phyloP scores from a whole-genome alignment of 108 stramenopile genomes.

The Cyclotella atomus region DNA sequence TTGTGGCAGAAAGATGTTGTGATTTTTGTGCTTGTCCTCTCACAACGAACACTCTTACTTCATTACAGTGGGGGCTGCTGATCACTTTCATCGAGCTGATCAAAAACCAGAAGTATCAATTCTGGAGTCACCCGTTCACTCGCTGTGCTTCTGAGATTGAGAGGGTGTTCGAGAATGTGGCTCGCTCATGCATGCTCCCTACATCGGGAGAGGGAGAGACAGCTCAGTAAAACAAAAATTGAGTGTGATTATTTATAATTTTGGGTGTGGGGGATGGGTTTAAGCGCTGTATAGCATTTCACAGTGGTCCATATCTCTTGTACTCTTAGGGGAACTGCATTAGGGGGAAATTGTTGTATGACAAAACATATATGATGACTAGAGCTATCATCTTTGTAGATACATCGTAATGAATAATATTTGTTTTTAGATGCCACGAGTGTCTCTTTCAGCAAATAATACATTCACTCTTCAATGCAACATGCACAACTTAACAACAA shows the following conservation, averaged over 20 bases:
- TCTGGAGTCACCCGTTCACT: constrained; percentile 99
- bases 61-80: constrained; percentile 88
- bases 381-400: constrained; percentile 11
- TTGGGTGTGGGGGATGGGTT: constrained; percentile 3
- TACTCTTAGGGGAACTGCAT: constrained; percentile 10
- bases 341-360: neutral
- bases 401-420: constrained; percentile 17
- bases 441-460: neutral
- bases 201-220: constrained; percentile 37
- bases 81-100: constrained; percentile 99
- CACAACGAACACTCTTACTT: no score
- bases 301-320: constrained; percentile 1
- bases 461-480: no score
- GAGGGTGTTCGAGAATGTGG: constrained; percentile 97
- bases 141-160: constrained; percentile 98
- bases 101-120: constrained; percentile 97
- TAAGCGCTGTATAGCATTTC: constrained; percentile 6
- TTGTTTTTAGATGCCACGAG: constrained; percentile 6
- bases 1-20: no score
- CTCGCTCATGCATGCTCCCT: constrained; percentile 87
- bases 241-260: no score
- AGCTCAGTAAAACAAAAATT: constrained; percentile 24
- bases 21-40: no score
- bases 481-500: no score
- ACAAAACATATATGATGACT: constrained; percentile 6